Conservation (phyloP, 2,329 filamentous ascomycete genomes). For the Fusarium subtropicale region DNA sequence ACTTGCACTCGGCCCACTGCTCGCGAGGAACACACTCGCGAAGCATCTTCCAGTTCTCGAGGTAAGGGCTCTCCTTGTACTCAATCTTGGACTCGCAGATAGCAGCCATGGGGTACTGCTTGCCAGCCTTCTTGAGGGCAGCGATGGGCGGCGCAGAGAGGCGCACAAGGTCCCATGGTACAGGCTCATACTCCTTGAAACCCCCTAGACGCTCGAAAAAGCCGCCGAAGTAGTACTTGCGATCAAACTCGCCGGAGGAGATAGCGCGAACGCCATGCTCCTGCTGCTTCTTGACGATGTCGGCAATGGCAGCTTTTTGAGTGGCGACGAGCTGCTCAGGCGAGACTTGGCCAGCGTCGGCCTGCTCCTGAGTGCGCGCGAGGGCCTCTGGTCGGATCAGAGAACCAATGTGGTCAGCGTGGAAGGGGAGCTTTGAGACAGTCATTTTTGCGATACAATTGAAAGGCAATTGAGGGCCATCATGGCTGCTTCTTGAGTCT, state of each 20-base stretch:
- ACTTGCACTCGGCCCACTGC: conserved; percentile 72
- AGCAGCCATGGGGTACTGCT: conserved; percentile 55
- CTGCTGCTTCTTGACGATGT: conserved; percentile 73
- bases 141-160: conserved; percentile 55
- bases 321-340: conserved; percentile 61
- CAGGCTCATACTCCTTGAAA: conserved; percentile 54
- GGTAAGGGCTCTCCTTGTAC: conserved; percentile 56
- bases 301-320: conserved; percentile 72
- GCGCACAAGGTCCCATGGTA: conserved; percentile 54
- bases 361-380: conserved; percentile 61
- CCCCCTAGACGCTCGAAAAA: conserved; percentile 61
- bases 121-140: conserved; percentile 54
- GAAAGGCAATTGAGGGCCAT: conserved; percentile 21
- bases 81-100: conserved; percentile 58
- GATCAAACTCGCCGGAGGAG: conserved; percentile 76
- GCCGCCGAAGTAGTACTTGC: conserved; percentile 62
- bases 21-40: conserved; percentile 63
- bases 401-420: conserved; percentile 79
- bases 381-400: conserved; percentile 74
- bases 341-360: conserved; percentile 61
- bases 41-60: conserved; percentile 58
- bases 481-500: conserved; percentile 25
- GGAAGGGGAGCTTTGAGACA: conserved; percentile 64
- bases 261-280: conserved; percentile 71
- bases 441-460: conserved; percentile 36